Evolutionary conservation across 1,139 yeast species (phyloP).

Genomic region (Lodderomyces pseudojiufengensis): DNA sequence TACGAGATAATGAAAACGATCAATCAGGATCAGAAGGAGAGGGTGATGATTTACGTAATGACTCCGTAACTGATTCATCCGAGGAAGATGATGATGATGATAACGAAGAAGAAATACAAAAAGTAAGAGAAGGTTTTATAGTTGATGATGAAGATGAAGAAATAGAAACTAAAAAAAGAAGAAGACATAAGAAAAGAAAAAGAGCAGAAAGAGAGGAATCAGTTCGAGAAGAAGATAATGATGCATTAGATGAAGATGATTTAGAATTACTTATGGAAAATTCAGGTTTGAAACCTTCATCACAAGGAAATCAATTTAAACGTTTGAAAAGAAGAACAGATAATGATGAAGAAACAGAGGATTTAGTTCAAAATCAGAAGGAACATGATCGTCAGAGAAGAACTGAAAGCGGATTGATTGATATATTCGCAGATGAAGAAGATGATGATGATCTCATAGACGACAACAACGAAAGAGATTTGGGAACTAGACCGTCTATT

Average conservation of each 20-base stretch:
- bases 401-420: background rate
- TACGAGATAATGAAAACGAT: slow-evolving; percentile 25
- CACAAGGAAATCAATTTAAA: slow-evolving; percentile 53
- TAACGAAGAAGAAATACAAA: slow-evolving; percentile 69
- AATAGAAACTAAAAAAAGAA: slow-evolving; percentile 38
- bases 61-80: slow-evolving; percentile 51
- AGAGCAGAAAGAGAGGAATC: slow-evolving; percentile 40
- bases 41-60: slow-evolving; percentile 24
- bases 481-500: background rate
- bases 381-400: slow-evolving; percentile 5
- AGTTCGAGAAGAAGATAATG: slow-evolving; percentile 39
- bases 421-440: slow-evolving; percentile 13
- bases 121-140: slow-evolving; percentile 87
- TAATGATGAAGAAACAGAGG: slow-evolving; percentile 19
- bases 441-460: slow-evolving; percentile 3
- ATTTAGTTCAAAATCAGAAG: background rate
- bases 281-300: slow-evolving; percentile 61
- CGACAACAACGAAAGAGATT: slow-evolving; percentile 10
- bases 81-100: slow-evolving; percentile 75
- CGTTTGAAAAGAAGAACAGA: slow-evolving; percentile 69
- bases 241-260: slow-evolving; percentile 90
- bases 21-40: slow-evolving; percentile 33
- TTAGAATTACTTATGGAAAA: slow-evolving; percentile 87
- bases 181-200: slow-evolving; percentile 26
- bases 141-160: slow-evolving; percentile 84